Base-by-base conservation (phyloP, 2,329 filamentous ascomycete genomes). In the Xylariaceae sp. region DNA sequence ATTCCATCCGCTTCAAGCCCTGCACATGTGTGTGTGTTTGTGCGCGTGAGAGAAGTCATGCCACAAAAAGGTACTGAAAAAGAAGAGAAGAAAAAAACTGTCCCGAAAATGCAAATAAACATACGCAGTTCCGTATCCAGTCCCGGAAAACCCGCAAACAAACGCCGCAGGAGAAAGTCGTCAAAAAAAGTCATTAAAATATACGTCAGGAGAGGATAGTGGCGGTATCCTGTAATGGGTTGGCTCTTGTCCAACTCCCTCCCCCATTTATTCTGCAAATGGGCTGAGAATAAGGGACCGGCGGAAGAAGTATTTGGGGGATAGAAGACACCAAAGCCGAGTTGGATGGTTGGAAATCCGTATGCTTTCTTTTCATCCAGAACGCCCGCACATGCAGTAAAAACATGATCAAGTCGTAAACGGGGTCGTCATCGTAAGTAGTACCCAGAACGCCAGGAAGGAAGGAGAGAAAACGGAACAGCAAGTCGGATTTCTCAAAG, bases 381-480 rank as follows among this genome's bases (percentile, higher is more conserved):
- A 69, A 68, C 65, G 63, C 66, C 66, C 59, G 59, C 58, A 58
- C 56, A 68, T 66, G 64, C 64, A 66, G 54, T 29, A 51, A 49
- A 55, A 47, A 64, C 59, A 59, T 65, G 54, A 64, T 59, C 60
- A 52, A 58, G 56, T 64, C 65, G 59, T 68, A 37, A 52, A 63
- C 62, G 21, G 6, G 67, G 41, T 60, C 57, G 42, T 69, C 56
- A 69, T 68, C 65, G 58, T 69, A 53, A 61, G 38, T 43, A 45
- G 37, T 38, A 40, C 21, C 21, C 21, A 50, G 50, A 49, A 52
- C 47, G 46, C 51, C 47, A 43, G 31, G 49, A 51, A 45, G 48
- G 27, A 46, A 46, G 36, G 50, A 40, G 41, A 49, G 38, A 41
- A 41, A 46, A 46, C 34, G 29, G 38, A 47, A 47, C 26, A 34